Percentiles rank a stretch among this genome's conserved stretches.
These are phyloP conservation scores for Ceratocystis diversiconidia DNA, from an alignment of 2,329 filamentous ascomycete genomes.

Conservation along the genomic window DNA sequence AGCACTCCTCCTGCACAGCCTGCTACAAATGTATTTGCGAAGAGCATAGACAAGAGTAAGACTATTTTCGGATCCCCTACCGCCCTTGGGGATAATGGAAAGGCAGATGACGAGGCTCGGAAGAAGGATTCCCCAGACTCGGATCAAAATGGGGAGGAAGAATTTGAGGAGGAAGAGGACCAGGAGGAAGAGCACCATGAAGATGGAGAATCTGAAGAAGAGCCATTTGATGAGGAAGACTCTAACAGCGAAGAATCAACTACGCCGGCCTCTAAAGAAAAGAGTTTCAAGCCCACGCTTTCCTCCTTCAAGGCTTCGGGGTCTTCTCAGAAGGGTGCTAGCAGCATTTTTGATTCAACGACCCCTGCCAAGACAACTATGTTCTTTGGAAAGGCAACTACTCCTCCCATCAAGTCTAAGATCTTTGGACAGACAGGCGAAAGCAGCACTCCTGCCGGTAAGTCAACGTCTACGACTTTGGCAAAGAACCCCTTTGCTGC, in stretches of 20 bases:
- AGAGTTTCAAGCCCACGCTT: conserved; percentile 1
- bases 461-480: background rate
- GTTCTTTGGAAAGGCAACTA: conserved; percentile 1
- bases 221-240: background rate
- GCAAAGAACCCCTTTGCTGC: conserved; percentile 17
- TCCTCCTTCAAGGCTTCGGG: background rate
- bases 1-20: conserved; percentile 2
- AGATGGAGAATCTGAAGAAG: conserved; percentile 9
- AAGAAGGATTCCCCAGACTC: background rate
- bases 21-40: conserved; percentile 11
- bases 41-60: conserved; percentile 15
- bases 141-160: background rate
- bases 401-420: conserved; percentile 8
- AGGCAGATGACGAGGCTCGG: background rate
- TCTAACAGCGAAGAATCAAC: conserved; percentile 24
- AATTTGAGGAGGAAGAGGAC: conserved; percentile 4
- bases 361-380: conserved; percentile 11
- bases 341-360: conserved; percentile 8
- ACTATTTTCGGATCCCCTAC: background rate
- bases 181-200: conserved; percentile 1
- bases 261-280: conserved; percentile 10
- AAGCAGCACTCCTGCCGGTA: background rate
- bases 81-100: background rate
- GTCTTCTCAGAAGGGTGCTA: conserved; percentile 1
- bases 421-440: conserved; percentile 3